Conservation (phyloP, 345 rosid genomes). For the Anastatica hierochuntica region DNA sequence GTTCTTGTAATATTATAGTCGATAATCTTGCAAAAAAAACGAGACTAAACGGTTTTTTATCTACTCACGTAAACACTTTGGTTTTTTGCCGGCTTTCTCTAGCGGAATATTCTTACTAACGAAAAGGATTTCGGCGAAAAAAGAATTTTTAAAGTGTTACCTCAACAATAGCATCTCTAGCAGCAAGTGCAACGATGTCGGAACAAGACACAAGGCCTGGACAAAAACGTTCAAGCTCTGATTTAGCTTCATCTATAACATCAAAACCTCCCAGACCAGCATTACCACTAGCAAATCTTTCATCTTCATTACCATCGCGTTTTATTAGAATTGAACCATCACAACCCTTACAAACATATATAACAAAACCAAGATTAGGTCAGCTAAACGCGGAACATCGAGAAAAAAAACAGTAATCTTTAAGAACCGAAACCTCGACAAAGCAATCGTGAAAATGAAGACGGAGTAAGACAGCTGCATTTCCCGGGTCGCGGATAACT, state of each 20-base stretch:
- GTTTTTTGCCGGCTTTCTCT: no score
- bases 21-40: no score
- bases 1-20: no score
- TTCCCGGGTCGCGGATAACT: conserved; percentile 26
- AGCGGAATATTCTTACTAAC: no score
- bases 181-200: conserved; percentile 48
- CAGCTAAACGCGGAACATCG: no score
- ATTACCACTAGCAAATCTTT: conserved; percentile 30
- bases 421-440: conserved; percentile 25
- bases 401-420: no score
- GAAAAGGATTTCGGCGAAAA: no score
- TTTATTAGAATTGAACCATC: conserved; percentile 51
- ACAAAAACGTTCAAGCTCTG: conserved; percentile 37
- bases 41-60: no score
- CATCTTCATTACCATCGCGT: conserved; percentile 24
- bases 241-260: conserved; percentile 39
- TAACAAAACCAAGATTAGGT: neutral
- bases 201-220: conserved; percentile 61
- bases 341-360: conserved; percentile 38
- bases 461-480: conserved; percentile 43
- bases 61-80: no score
- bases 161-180: conserved; percentile 42
- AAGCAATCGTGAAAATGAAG: conserved; percentile 70
- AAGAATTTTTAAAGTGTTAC: conserved; percentile 32
- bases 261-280: conserved; percentile 36